phyloP scores from a whole-genome alignment of 495 filamentous ascomycete genomes.

The Aspergillus affinis region DNA sequence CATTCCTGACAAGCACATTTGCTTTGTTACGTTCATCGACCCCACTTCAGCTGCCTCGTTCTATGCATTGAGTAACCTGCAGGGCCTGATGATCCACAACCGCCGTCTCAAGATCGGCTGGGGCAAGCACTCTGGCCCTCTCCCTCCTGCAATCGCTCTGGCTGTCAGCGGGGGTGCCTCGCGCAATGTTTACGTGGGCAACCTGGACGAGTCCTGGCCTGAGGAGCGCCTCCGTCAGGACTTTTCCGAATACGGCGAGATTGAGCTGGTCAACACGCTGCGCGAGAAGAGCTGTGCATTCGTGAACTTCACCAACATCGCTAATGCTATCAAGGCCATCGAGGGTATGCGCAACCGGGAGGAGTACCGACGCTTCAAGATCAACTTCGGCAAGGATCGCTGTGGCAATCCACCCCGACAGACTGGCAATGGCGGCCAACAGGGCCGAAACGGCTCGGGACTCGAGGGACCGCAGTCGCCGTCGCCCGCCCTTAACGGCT shows the following conservation, averaged over 20 bases:
- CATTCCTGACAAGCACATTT: constrained; percentile 99
- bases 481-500: constrained; percentile 47
- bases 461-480: constrained; percentile 68
- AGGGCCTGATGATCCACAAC: constrained; percentile 99
- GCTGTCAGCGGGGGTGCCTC: constrained; percentile 94
- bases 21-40: constrained; percentile 99
- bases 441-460: constrained; percentile 54
- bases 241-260: constrained; percentile 97
- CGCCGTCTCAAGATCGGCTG: constrained; percentile 96
- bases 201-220: constrained; percentile 94
- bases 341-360: constrained; percentile 92
- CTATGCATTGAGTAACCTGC: constrained; percentile 94
- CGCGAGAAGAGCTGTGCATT: constrained; percentile 99
- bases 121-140: constrained; percentile 97
- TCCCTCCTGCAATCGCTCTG: constrained; percentile 93
- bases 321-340: constrained; percentile 98
- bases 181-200: constrained; percentile 96
- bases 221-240: constrained; percentile 95
- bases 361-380: constrained; percentile 97
- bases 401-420: constrained; percentile 96
- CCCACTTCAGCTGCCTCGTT: constrained; percentile 97
- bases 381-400: constrained; percentile 98
- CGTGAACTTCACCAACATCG: constrained; percentile 99
- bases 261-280: constrained; percentile 93
- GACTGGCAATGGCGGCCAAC: constrained; percentile 55